Percentiles rank a stretch among this genome's conserved stretches.
phyloP scores from a whole-genome alignment of 345 rosid species.

The Camelina sativa region DNA sequence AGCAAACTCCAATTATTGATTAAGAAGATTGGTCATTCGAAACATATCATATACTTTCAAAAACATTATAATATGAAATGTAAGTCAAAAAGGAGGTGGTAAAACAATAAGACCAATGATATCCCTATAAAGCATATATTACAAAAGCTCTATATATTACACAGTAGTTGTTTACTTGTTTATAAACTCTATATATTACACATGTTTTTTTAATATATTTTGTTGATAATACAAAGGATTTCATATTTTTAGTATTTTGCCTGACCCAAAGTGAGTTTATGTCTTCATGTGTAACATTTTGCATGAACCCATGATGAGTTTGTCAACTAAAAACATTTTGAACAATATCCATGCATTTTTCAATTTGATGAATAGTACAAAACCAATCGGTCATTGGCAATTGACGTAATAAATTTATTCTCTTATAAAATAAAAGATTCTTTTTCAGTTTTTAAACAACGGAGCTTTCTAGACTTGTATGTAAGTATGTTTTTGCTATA shows the following conservation, averaged over 20 bases:
- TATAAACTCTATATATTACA: too few relatives aligned
- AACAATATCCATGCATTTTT: background rate
- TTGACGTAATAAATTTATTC: background rate
- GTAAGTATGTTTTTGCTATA: background rate
- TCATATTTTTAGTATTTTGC: background rate
- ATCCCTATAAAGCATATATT: background rate
- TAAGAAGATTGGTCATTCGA: slow-evolving; percentile 23
- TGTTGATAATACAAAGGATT: too few relatives aligned
- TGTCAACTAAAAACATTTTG: background rate
- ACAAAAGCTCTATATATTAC: too few relatives aligned
- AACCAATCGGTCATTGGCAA: background rate
- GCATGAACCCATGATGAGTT: background rate
- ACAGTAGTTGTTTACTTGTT: too few relatives aligned
- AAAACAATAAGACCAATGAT: background rate
- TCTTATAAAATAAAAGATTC: background rate
- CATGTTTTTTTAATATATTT: too few relatives aligned
- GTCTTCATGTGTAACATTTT: slow-evolving; percentile 3
- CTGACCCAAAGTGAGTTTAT: background rate
- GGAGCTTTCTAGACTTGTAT: slow-evolving; percentile 11
- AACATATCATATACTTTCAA: slow-evolving; percentile 12
- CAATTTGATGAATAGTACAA: background rate
- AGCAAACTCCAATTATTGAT: slow-evolving; percentile 24
- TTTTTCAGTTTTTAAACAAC: background rate
- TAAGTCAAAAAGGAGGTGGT: slow-evolving; percentile 14
- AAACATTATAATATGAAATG: background rate